Conservation (phyloP, 352 stramenopile genomes). For the Halophytophthora batemanensis region DNA sequence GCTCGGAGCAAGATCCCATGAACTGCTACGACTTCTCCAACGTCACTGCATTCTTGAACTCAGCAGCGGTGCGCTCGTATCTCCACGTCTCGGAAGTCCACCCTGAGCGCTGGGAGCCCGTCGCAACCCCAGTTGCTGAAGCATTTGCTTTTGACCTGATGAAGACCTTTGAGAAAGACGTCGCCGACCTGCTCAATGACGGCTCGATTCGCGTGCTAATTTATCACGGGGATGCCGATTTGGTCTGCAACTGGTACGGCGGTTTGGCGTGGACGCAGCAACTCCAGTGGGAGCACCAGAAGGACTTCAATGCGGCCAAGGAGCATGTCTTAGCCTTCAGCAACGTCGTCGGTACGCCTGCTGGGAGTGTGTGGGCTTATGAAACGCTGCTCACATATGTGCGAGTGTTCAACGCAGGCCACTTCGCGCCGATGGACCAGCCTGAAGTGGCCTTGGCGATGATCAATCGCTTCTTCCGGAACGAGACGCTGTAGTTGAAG, state of each 20-base stretch:
- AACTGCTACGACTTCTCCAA: constrained; percentile 28
- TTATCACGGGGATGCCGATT: constrained; percentile 96
- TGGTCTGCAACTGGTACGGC: constrained; percentile 96
- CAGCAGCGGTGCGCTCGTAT: constrained; percentile 25
- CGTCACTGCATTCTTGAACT: constrained; percentile 58
- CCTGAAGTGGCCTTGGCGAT: constrained; percentile 42
- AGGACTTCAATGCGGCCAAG: constrained; percentile 67
- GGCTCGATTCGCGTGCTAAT: constrained; percentile 80
- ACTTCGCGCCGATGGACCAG: constrained; percentile 54
- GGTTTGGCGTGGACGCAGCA: constrained; percentile 91
- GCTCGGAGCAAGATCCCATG: constrained; percentile 26
- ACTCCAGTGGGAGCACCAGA: constrained; percentile 88
- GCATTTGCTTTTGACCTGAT: constrained; percentile 82
- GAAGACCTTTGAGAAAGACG: constrained; percentile 85
- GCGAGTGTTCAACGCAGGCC: constrained; percentile 46
- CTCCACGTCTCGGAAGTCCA: constrained; percentile 23
- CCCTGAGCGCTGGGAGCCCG: constrained; percentile 55
- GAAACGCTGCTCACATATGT: constrained; percentile 37
- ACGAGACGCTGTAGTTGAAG: constrained; percentile 12
- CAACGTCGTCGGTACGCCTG: neutral
- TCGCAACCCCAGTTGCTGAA: constrained; percentile 10
- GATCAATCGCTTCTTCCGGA: constrained; percentile 56
- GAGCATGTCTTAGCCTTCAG: constrained; percentile 18
- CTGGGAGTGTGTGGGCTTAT: constrained; percentile 17
- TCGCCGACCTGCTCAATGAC: constrained; percentile 82